Evolutionary conservation across 2,329 filamentous ascomycete genomes (phyloP), one percentile per base, ranked within the genome.

Genomic region (Nemania abortiva): DNA sequence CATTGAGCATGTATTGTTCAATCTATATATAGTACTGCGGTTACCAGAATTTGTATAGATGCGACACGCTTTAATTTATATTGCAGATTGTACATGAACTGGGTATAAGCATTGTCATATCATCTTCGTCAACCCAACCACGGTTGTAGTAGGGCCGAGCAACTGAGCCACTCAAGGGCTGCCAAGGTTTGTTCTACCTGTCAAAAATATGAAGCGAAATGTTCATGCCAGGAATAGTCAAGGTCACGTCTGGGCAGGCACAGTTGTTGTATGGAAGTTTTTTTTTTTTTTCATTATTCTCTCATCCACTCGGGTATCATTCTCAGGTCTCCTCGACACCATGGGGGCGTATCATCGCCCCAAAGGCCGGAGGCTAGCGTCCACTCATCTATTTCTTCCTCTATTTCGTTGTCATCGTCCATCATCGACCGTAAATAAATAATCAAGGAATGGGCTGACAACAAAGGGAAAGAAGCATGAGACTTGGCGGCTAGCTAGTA

Each of bases 281-380:
- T 65, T 53, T 29, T 53, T 59, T 45, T 54, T 37, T 65, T 42
- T n/a, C n/a, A 27, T 27, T 27, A 27, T 47, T 42, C 54, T 70
- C 59, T 70, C 22, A 49, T 65, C 68, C 31, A 22, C 54, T 58
- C 24, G 29, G 49, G 15, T 64, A 65, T 63, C 37, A 34, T 63
- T 67, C 49, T 47, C 22, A 59, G 27, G 10, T 65, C 70, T 69
- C 63, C 70, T 69, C 69, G 56, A 53, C 49, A 58, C 58, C 59
- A 20, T 58, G 31, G 66, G 31, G 6, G 29, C 22, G 1, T 50
- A 63, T 20, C 18, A 20, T 9, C 54, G 7, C 47, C 56, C 54
- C 63, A 42, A 5, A 65, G 55, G 69, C 57, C 66, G 60, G 66
- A 71, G 69, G 64, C 69, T 63, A 58, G 61, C 37, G 47, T 62